Evolutionary conservation across 768 basidiomycete genomes (phyloP), one percentile per base, ranked within the genome.

Genomic region (Trametes maxima): DNA sequence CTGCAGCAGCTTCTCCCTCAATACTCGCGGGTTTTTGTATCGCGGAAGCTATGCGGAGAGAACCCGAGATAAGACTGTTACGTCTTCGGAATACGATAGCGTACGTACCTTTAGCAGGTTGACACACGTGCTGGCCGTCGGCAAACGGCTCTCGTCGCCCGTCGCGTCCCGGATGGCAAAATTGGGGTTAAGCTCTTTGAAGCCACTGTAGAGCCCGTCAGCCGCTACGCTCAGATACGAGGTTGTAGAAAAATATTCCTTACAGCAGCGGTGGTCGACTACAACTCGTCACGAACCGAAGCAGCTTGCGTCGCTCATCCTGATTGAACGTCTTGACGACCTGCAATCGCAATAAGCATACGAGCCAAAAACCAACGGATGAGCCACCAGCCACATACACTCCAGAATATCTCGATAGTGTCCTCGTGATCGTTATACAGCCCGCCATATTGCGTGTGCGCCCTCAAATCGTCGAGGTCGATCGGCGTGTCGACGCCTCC

Each of bases 201-300:
- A 95, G 2, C 92, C 92, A 3, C 89, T 90, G 65, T 5, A 24
- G 1, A 11, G 5, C 44, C 25, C 43, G 44, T 42, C 37, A 55
- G 37, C 2, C 13, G 36, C 33, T 17, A 19, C 46, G n/a, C 21
- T 36, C 0, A 21, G 28, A 8, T 11, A 24, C 2, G 28, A 51
- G 2, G 8, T 25, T 14, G 28, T 51, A 5, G 19, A 3, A 11
- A 11, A 19, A n/a, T 35, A 43, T 21, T 1, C 78, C 89, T 66
- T 66, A 92, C 87, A 95, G 78, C 25, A 98, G 76, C 0, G 94
- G 95, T 0, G 95, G 93, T 16, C 94, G 82, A 67, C 91, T 89
- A 67, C 94, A 95, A 65, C 92, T 94, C 17, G 97, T 98, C 19
- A 94, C 96, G 67, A 98, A 99, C 14, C 92, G 83, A 59, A 99